These are phyloP conservation scores for Candida pini DNA, from an alignment of 805 yeast species.

Conservation along the genomic window DNA sequence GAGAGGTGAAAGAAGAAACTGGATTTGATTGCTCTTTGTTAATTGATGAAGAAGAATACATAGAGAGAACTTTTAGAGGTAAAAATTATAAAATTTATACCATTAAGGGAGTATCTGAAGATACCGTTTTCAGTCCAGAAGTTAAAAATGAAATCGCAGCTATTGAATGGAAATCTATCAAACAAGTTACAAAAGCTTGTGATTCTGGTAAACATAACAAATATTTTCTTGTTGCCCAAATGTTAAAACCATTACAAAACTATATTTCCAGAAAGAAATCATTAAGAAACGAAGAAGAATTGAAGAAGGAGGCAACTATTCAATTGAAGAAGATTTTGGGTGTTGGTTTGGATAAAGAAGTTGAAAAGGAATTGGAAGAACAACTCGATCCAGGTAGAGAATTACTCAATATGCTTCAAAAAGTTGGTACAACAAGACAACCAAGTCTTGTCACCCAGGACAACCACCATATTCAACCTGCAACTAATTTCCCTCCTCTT, in stretches of 20 bases:
- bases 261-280: conserved; percentile 54
- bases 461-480: conserved; percentile 6
- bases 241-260: conserved; percentile 44
- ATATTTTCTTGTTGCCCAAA: conserved; percentile 42
- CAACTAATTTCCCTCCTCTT: conserved; percentile 2
- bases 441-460: conserved; percentile 9
- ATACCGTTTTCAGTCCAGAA: conserved; percentile 66
- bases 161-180: conserved; percentile 74
- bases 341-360: conserved; percentile 34
- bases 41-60: conserved; percentile 62
- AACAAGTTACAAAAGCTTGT: conserved; percentile 31
- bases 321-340: conserved; percentile 63
- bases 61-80: conserved; percentile 77
- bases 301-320: conserved; percentile 58
- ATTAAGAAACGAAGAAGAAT: conserved; percentile 45
- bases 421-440: conserved; percentile 33
- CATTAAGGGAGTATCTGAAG: conserved; percentile 72
- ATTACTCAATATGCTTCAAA: conserved; percentile 54
- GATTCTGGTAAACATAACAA: conserved; percentile 24
- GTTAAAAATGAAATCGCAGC: conserved; percentile 85
- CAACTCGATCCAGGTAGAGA: conserved; percentile 72
- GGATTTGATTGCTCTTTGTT: conserved; percentile 76
- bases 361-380: conserved; percentile 15
- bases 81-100: conserved; percentile 83
- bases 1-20: conserved; percentile 92